Conservation (phyloP, 2,329 filamentous ascomycete genomes). For the Aspergillus pseudoglaucus region DNA sequence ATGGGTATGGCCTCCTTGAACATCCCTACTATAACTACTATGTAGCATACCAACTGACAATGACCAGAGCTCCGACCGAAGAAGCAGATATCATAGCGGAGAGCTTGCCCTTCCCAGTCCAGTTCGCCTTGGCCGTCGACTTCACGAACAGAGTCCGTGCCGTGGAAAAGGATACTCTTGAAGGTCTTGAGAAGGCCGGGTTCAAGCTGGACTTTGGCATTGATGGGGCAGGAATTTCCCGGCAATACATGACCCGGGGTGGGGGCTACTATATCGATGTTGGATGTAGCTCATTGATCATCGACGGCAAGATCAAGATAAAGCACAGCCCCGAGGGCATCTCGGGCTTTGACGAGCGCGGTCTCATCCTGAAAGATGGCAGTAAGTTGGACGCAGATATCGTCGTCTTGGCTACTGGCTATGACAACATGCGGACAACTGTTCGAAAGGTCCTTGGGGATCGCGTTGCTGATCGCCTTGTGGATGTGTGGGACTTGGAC, state of each 20-base stretch:
- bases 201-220: conserved; percentile 38
- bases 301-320: conserved; percentile 55
- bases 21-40: not conserved
- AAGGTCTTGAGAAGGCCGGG: conserved; percentile 43
- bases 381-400: conserved; percentile 54
- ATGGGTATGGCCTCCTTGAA: conserved; percentile 18
- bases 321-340: conserved; percentile 53
- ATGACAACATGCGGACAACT: conserved; percentile 61
- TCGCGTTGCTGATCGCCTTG: conserved; percentile 51
- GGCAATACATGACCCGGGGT: conserved; percentile 42
- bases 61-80: conserved; percentile 39
- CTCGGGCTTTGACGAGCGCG: conserved; percentile 41
- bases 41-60: not conserved
- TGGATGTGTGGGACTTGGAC: conserved; percentile 57
- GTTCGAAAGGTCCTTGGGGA: conserved; percentile 58
- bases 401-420: conserved; percentile 58
- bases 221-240: conserved; percentile 37
- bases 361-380: conserved; percentile 49
- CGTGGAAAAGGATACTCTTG: conserved; percentile 37
- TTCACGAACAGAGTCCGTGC: conserved; percentile 34
- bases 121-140: conserved; percentile 40
- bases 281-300: conserved; percentile 48
- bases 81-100: conserved; percentile 46
- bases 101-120: conserved; percentile 42
- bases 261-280: conserved; percentile 58